These are phyloP conservation scores for Silene latifolia DNA, from an alignment of 148 eudicot species.

Conservation along the genomic window DNA sequence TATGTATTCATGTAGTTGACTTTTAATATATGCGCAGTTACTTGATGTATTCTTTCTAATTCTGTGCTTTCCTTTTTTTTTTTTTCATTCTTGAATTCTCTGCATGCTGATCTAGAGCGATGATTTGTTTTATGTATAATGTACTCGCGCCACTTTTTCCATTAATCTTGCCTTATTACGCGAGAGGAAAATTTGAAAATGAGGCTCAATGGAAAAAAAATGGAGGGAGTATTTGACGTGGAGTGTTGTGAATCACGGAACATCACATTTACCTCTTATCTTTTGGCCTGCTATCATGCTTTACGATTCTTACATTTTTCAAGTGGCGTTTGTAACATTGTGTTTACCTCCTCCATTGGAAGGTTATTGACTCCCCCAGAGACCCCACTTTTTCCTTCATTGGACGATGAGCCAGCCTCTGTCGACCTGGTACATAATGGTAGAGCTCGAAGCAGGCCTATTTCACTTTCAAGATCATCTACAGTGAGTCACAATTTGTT, in stretches of 20 bases:
- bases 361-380: conserved; percentile 99
- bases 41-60: not conserved
- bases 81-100: too few relatives aligned
- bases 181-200: too few relatives aligned
- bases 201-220: too few relatives aligned
- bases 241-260: not conserved
- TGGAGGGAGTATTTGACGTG: not conserved
- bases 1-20: not conserved
- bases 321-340: conserved; percentile 15
- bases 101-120: not conserved
- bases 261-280: not conserved
- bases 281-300: not conserved
- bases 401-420: conserved; percentile 81
- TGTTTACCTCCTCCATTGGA: conserved; percentile 21
- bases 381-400: conserved; percentile 80
- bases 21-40: not conserved
- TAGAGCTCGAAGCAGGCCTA: conserved; percentile 77
- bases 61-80: not conserved
- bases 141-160: too few relatives aligned
- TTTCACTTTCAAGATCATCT: conserved; percentile 81
- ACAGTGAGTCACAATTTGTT: conserved; percentile 44
- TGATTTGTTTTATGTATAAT: not conserved
- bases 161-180: too few relatives aligned
- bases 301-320: not conserved
- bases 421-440: conserved; percentile 56